Base-by-base conservation (phyloP, 805 yeast species). In the Candida dajiaensis region DNA sequence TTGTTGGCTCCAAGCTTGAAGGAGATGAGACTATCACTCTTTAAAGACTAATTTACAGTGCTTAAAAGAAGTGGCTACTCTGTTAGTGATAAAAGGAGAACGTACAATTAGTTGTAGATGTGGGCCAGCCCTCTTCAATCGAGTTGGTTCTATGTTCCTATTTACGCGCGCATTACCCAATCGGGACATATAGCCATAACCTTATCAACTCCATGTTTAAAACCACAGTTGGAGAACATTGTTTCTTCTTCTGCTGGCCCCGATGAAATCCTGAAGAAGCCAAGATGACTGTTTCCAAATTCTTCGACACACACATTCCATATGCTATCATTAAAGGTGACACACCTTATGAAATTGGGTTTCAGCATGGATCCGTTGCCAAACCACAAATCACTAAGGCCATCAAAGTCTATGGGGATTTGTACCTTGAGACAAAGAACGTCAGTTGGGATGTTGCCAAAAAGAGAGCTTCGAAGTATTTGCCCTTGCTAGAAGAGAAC, bases 281-380 rank as follows among this genome's bases (percentile, higher is more conserved):
- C n/a, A 13, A 15, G 49, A 51, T 28, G 31, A 28, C 31, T 7
- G 31, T 13, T 7, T 28, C n/a, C 15, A 28, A 28, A 45, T 55
- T 59, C 43, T 58, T 58, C 44, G 67, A 61, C 31, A 57, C 63
- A 1, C 57, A 55, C 26, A 39, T 55, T 20, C 62, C 63, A 12
- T 62, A 57, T 37, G 55, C 54, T 25, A 55, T 49, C 38, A 44
- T 58, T 15, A 41, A 39, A 8, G 43, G 45, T 4, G 62, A 59
- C 3, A 46, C 60, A n/a, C 54, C 58, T 13, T 56, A 50, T 21
- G 64, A 63, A 46, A 63, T 69, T 41, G 72, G 73, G 4, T 44
- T 54, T 13, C 55, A 57, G 22, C 73, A 69, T 49, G 73, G 73
- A 35, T 44, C 47, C 18, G 52, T 53, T 6, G 73, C 70, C n/a